These are phyloP conservation scores for Carex myosuroides DNA, from an alignment of 176 grass and related monocot species.

Conservation along the genomic window DNA sequence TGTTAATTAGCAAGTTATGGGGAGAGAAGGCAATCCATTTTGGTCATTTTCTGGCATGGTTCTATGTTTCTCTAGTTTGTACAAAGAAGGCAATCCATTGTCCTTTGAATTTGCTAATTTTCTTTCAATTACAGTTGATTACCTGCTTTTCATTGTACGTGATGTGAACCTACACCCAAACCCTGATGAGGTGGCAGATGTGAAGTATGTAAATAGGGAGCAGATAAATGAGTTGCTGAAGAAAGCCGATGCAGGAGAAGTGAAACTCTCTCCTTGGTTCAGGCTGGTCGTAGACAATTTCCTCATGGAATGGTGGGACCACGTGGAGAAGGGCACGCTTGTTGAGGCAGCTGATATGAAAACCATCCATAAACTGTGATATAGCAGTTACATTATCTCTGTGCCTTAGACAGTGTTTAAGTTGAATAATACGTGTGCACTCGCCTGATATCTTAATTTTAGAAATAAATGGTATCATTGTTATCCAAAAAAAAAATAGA, in stretches of 20 bases:
- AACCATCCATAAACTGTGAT: conserved; percentile 70
- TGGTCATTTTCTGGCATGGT: not conserved
- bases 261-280: conserved; percentile 91
- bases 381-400: not conserved
- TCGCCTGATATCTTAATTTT: not conserved
- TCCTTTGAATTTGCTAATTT: not conserved
- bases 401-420: not conserved
- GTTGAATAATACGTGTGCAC: not conserved
- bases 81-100: not conserved
- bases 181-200: conserved; percentile 59
- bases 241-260: conserved; percentile 72
- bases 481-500: not conserved
- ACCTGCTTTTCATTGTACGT: conserved; percentile 71
- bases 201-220: conserved; percentile 63
- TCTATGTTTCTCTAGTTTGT: not conserved
- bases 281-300: conserved; percentile 89
- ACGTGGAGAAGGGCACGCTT: conserved; percentile 66
- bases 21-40: not conserved
- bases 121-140: conserved; percentile 63
- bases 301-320: conserved; percentile 86
- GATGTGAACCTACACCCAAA: conserved; percentile 67
- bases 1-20: not conserved
- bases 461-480: not conserved
- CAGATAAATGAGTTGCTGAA: conserved; percentile 57
- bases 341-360: conserved; percentile 50